Evolutionary conservation across 768 basidiomycete genomes (phyloP).

Genomic region (Holtermannia corniformis): DNA sequence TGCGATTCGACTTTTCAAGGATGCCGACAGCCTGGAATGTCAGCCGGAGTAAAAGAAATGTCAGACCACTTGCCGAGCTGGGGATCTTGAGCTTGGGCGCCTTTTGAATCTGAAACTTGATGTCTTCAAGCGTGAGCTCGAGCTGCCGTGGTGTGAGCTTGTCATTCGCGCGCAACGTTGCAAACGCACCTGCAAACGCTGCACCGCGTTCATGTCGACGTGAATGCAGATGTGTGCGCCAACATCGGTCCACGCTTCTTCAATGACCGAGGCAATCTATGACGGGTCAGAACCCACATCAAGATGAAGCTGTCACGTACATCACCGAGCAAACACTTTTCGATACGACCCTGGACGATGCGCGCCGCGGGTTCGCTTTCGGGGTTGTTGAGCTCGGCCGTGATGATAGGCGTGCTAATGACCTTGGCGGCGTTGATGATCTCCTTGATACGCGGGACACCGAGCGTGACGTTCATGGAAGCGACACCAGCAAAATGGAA

Average conservation of each 20-base stretch:
- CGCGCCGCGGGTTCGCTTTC: constrained; percentile 83
- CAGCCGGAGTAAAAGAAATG: constrained; percentile 26
- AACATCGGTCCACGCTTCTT: constrained; percentile 90
- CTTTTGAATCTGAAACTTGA: constrained; percentile 80
- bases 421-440: constrained; percentile 98
- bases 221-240: constrained; percentile 91
- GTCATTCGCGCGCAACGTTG: neutral
- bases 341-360: constrained; percentile 91
- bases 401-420: constrained; percentile 97
- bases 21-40: constrained; percentile 48
- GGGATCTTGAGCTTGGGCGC: constrained; percentile 88
- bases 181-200: constrained; percentile 65
- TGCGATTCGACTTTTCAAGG: constrained; percentile 37
- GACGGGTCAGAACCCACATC: neutral
- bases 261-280: constrained; percentile 80
- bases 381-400: constrained; percentile 77
- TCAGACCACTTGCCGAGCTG: constrained; percentile 53
- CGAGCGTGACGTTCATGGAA: constrained; percentile 98
- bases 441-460: constrained; percentile 99
- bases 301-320: constrained; percentile 47
- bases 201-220: constrained; percentile 76
- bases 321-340: constrained; percentile 89
- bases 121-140: constrained; percentile 81
- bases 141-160: constrained; percentile 48
- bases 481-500: constrained; percentile 99